Evolutionary conservation across 2,329 filamentous ascomycete species (phyloP).

Genomic region (Aspergillus fumigatus): DNA sequence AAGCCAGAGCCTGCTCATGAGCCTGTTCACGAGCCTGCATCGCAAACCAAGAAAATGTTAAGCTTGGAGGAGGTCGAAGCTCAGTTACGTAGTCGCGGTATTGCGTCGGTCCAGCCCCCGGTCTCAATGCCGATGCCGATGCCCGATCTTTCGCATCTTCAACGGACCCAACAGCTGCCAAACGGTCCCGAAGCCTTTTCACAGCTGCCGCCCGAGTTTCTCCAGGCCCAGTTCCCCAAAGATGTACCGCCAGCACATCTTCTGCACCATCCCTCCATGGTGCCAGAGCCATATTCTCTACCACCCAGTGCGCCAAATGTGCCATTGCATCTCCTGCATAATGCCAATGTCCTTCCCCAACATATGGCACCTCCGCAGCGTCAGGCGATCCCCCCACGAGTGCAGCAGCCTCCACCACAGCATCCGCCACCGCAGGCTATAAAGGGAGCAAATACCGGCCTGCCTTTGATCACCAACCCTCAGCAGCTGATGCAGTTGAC

Average conservation of each 20-base stretch:
- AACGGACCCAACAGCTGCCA: slow-evolving; percentile 28
- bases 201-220: slow-evolving; percentile 42
- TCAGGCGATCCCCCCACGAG: slow-evolving; percentile 34
- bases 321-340: slow-evolving; percentile 74
- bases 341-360: slow-evolving; percentile 62
- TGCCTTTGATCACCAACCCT: slow-evolving; percentile 61
- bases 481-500: slow-evolving; percentile 72
- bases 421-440: slow-evolving; percentile 30
- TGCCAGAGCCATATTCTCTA: slow-evolving; percentile 39
- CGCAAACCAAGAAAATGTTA: slow-evolving; percentile 72
- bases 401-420: slow-evolving; percentile 32
- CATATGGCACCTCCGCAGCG: slow-evolving; percentile 34
- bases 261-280: slow-evolving; percentile 36
- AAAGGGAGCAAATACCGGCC: slow-evolving; percentile 32
- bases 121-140: slow-evolving; percentile 26
- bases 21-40: slow-evolving; percentile 12
- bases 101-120: slow-evolving; percentile 22
- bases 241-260: slow-evolving; percentile 34
- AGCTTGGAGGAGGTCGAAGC: slow-evolving; percentile 96
- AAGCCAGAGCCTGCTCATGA: slow-evolving; percentile 24
- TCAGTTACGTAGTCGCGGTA: slow-evolving; percentile 69
- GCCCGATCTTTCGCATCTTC: slow-evolving; percentile 29
- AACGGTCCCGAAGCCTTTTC: slow-evolving; percentile 28
- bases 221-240: slow-evolving; percentile 41
- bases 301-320: slow-evolving; percentile 44